Evolutionary conservation across 257 asterid species (phyloP).

Genomic region (Sherardia arvensis): DNA sequence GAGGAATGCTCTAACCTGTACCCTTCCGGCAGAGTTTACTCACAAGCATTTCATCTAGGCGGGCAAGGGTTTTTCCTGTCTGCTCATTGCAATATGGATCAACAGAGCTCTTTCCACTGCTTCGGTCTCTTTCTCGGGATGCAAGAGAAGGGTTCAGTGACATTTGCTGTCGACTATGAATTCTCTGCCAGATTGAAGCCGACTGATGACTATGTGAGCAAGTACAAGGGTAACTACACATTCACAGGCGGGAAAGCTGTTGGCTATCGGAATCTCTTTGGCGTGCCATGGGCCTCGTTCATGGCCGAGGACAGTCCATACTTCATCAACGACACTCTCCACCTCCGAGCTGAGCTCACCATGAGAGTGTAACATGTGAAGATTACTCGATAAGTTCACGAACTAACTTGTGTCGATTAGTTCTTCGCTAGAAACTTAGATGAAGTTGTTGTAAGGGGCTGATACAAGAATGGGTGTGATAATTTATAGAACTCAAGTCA

Average conservation of each 20-base stretch:
- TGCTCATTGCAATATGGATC: constrained; percentile 94
- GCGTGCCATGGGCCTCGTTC: constrained; percentile 68
- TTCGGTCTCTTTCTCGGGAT: constrained; percentile 88
- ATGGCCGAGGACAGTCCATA: constrained; percentile 73
- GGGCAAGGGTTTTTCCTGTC: constrained; percentile 92
- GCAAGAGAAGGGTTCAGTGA: constrained; percentile 85
- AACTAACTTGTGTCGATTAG: neutral
- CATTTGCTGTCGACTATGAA: constrained; percentile 79
- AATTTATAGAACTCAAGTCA: neutral
- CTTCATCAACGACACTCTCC: constrained; percentile 61
- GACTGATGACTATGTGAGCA: constrained; percentile 61
- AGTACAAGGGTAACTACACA: constrained; percentile 76
- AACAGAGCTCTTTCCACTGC: constrained; percentile 75
- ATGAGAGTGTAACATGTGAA: constrained; percentile 35
- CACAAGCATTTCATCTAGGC: constrained; percentile 89
- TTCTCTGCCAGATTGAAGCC: constrained; percentile 82
- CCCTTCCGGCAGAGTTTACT: constrained; percentile 80
- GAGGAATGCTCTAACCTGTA: constrained; percentile 60
- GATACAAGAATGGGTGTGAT: neutral
- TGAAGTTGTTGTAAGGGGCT: neutral
- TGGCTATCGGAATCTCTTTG: constrained; percentile 72
- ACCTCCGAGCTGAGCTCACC: constrained; percentile 85
- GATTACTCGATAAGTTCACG: neutral
- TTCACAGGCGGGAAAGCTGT: constrained; percentile 92
- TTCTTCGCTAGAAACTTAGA: neutral